Evolutionary conservation across 805 yeast species (phyloP).

Genomic region (Alloascoidea hylecoeti): DNA sequence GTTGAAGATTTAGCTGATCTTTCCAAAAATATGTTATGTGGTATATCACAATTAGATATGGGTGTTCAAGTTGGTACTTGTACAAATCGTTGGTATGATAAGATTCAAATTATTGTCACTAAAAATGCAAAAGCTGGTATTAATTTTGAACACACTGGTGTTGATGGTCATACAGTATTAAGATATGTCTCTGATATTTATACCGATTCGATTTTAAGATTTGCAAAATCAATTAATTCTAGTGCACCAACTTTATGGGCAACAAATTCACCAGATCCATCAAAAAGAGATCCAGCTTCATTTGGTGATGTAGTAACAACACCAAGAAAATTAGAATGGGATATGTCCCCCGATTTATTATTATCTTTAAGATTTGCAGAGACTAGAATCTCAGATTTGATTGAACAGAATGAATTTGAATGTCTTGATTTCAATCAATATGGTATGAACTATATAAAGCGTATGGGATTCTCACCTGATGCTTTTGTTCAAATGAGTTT

Average conservation of each 20-base stretch:
- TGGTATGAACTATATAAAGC: conserved; percentile 69
- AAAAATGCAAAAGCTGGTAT: conserved; percentile 87
- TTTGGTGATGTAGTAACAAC: conserved; percentile 37
- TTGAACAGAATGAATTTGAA: conserved; percentile 79
- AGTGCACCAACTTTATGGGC: conserved; percentile 65
- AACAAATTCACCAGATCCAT: conserved; percentile 31
- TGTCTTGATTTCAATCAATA: conserved; percentile 52
- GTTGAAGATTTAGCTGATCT: conserved; percentile 42
- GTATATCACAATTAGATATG: conserved; percentile 60
- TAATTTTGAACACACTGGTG: conserved; percentile 84
- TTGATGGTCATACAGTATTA: conserved; percentile 88
- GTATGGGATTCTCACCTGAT: conserved; percentile 83
- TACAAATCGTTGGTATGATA: conserved; percentile 91
- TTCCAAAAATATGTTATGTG: conserved; percentile 80
- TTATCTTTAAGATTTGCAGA: conserved; percentile 82
- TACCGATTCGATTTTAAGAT: conserved; percentile 78
- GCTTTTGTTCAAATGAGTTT: conserved; percentile 91
- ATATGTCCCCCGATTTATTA: conserved; percentile 57
- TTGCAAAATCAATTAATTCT: conserved; percentile 71
- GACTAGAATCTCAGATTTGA: conserved; percentile 75
- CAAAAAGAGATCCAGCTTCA: conserved; percentile 24
- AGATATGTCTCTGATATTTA: conserved; percentile 82
- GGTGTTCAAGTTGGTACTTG: conserved; percentile 92
- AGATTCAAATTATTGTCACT: conserved; percentile 75
- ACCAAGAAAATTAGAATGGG: conserved; percentile 84